Percentiles rank a stretch among this genome's conserved stretches.
Conservation (phyloP, 495 filamentous ascomycete genomes). For the Talaromyces stipitatus region DNA sequence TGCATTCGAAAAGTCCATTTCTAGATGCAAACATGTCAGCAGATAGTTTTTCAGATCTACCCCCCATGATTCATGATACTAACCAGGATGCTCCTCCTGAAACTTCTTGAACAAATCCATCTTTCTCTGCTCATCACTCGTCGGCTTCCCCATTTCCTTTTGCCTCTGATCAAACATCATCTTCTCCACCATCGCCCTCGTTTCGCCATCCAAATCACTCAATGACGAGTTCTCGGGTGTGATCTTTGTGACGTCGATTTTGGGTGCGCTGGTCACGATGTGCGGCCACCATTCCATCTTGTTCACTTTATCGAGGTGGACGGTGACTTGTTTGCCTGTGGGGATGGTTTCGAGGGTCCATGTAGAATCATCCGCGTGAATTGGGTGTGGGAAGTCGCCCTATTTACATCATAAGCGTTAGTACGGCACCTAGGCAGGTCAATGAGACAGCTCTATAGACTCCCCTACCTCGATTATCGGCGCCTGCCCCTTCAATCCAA, state of each 20-base stretch:
- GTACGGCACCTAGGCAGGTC: too few relatives aligned
- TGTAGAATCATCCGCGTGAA: constrained; percentile 78
- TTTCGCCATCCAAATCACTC: constrained; percentile 90
- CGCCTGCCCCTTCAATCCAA: constrained; percentile 81
- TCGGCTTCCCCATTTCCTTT: constrained; percentile 85
- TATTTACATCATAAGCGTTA: constrained; percentile 24
- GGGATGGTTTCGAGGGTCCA: constrained; percentile 79
- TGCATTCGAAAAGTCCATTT: constrained; percentile 44
- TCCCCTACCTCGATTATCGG: constrained; percentile 75
- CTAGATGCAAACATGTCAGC: constrained; percentile 15
- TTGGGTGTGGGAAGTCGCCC: constrained; percentile 77
- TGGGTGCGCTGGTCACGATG: constrained; percentile 68
- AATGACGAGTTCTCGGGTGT: constrained; percentile 85
- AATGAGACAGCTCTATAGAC: too few relatives aligned
- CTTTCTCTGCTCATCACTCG: constrained; percentile 90
- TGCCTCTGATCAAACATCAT: constrained; percentile 99
- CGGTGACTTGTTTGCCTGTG: constrained; percentile 64
- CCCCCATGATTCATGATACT: constrained; percentile 32
- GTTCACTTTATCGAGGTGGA: constrained; percentile 95
- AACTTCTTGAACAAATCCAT: constrained; percentile 87
- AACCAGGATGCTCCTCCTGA: constrained; percentile 77
- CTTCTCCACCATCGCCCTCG: constrained; percentile 98
- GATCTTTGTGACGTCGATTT: constrained; percentile 93
- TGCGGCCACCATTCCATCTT: constrained; percentile 98
- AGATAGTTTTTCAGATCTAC: background rate